Evolutionary conservation across 2,329 filamentous ascomycete species (phyloP).

Genomic region (Exserohilum rostratum): DNA sequence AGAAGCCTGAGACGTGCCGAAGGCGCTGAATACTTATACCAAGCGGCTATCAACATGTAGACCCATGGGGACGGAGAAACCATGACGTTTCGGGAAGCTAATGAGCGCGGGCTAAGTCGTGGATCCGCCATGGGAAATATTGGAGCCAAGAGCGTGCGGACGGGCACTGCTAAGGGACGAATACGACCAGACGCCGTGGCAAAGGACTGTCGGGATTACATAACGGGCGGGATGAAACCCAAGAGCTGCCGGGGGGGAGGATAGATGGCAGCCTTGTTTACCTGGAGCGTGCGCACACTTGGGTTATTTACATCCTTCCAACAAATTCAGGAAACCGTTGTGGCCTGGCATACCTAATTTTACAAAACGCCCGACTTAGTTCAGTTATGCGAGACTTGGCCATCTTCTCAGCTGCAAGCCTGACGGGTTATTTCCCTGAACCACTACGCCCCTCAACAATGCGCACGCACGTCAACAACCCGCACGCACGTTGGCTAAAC

Average conservation of each 20-base stretch:
- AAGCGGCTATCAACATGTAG: background rate
- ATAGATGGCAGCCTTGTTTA: background rate
- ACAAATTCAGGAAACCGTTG: background rate
- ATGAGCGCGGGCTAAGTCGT: constrained; percentile 10
- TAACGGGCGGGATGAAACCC: background rate
- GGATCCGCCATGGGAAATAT: constrained; percentile 1
- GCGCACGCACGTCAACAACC: too few species aligned
- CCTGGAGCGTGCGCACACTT: too few species aligned
- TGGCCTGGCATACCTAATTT: too few species aligned
- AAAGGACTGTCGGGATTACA: background rate
- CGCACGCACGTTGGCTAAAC: background rate
- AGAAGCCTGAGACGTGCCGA: background rate
- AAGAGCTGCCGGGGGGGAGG: background rate
- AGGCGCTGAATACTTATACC: constrained; percentile 5
- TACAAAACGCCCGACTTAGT: too few species aligned
- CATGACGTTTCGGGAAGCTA: constrained; percentile 12
- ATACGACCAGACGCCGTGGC: constrained; percentile 7
- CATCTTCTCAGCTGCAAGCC: too few species aligned
- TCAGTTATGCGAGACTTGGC: too few species aligned
- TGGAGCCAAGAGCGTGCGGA: constrained; percentile 5
- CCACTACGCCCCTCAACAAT: too few species aligned
- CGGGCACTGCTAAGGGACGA: constrained; percentile 1
- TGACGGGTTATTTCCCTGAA: too few species aligned
- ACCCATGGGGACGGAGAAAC: constrained; percentile 1
- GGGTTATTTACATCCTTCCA: background rate